Evolutionary conservation across 805 yeast genomes (phyloP).

Genomic region (Danielia oregonensis): DNA sequence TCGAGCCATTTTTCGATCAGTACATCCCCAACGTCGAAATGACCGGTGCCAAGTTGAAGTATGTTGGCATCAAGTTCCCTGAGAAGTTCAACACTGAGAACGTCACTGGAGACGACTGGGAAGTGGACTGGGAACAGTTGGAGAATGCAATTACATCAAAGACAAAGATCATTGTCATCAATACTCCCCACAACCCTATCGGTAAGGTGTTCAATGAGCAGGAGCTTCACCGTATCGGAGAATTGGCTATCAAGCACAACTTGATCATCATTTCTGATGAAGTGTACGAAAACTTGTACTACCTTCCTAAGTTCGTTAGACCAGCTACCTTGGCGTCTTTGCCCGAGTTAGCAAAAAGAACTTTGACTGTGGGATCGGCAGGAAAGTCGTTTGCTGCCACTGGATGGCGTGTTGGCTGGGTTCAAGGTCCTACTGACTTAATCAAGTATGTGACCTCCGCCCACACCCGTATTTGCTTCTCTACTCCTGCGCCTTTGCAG

Average conservation of each 20-base stretch:
- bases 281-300: slow-evolving; percentile 89
- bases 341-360: slow-evolving; percentile 74
- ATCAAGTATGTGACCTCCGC: slow-evolving; percentile 81
- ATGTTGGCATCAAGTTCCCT: slow-evolving; percentile 86
- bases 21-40: slow-evolving; percentile 91
- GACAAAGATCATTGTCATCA: slow-evolving; percentile 83
- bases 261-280: slow-evolving; percentile 85
- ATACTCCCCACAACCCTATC: slow-evolving; percentile 95
- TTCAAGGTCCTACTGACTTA: slow-evolving; percentile 80
- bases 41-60: slow-evolving; percentile 88
- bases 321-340: slow-evolving; percentile 65
- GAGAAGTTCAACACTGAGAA: slow-evolving; percentile 56
- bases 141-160: slow-evolving; percentile 65
- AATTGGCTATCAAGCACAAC: slow-evolving; percentile 81
- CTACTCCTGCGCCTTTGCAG: slow-evolving; percentile 88
- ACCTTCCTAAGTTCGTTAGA: slow-evolving; percentile 65
- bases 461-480: slow-evolving; percentile 90
- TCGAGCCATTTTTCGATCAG: slow-evolving; percentile 97
- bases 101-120: slow-evolving; percentile 85
- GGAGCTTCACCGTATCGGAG: slow-evolving; percentile 74
- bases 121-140: slow-evolving; percentile 72
- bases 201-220: slow-evolving; percentile 82
- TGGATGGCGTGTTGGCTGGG: slow-evolving; percentile 98
- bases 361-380: slow-evolving; percentile 92
- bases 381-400: slow-evolving; percentile 99